Conservation (phyloP, 345 rosid genomes). For the Carallia pectinifolia region DNA sequence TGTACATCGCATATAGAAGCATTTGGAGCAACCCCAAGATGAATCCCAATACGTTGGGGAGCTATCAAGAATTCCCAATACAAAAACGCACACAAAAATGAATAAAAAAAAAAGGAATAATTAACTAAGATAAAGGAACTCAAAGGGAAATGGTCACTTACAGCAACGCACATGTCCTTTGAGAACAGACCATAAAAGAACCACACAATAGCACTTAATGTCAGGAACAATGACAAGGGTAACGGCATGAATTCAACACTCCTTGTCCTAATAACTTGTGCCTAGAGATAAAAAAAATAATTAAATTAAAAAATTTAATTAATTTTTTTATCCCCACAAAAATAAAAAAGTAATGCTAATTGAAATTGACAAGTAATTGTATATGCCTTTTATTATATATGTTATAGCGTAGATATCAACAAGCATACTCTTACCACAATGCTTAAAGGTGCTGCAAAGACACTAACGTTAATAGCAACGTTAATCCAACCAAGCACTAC, state of each 20-base stretch:
- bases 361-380: background rate
- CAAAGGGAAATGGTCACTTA: slow-evolving; percentile 29
- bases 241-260: slow-evolving; percentile 98
- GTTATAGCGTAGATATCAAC: too few relatives aligned
- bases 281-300: slow-evolving; percentile 27
- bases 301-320: too few relatives aligned
- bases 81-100: background rate
- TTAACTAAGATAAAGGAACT: too few relatives aligned
- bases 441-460: slow-evolving; percentile 81
- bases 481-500: slow-evolving; percentile 85
- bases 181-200: slow-evolving; percentile 65
- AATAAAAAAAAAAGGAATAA: too few relatives aligned
- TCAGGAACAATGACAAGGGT: slow-evolving; percentile 70
- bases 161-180: slow-evolving; percentile 68
- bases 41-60: slow-evolving; percentile 77
- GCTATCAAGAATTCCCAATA: slow-evolving; percentile 28
- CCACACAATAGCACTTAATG: slow-evolving; percentile 79
- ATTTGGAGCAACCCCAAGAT: slow-evolving; percentile 69
- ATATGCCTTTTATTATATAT: too few relatives aligned
- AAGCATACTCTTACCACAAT: slow-evolving; percentile 45
- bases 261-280: slow-evolving; percentile 63
- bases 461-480: slow-evolving; percentile 58
- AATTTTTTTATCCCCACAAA: background rate
- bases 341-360: background rate
- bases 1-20: slow-evolving; percentile 57